phyloP scores from a whole-genome alignment of 2,329 filamentous ascomycete genomes.

The Fusarium brevicatenulatum region DNA sequence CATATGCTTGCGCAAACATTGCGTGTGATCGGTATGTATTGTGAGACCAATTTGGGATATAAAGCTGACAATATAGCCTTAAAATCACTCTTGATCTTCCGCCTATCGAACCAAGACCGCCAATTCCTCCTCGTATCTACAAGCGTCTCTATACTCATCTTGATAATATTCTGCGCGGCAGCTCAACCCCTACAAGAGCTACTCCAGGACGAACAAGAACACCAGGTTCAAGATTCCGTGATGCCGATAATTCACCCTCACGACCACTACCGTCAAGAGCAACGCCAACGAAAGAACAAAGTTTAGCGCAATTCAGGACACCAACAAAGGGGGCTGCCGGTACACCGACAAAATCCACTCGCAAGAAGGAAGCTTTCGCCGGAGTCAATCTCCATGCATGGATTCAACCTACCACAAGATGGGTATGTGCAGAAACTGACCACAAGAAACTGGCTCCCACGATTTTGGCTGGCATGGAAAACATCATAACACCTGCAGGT shows the following conservation, averaged over 20 bases:
- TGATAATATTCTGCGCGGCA: conserved; percentile 71
- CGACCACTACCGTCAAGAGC: conserved; percentile 52
- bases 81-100: conserved; percentile 82
- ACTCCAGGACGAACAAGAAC: conserved; percentile 46
- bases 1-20: conserved; percentile 86
- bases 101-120: conserved; percentile 77
- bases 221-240: conserved; percentile 48
- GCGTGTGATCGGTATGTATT: conserved; percentile 80
- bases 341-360: conserved; percentile 57
- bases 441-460: conserved; percentile 74
- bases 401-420: conserved; percentile 75
- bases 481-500: conserved; percentile 58
- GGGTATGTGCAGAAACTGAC: conserved; percentile 68
- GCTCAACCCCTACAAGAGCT: conserved; percentile 46
- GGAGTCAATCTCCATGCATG: conserved; percentile 65
- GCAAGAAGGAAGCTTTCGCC: conserved; percentile 41
- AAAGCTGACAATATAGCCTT: conserved; percentile 61
- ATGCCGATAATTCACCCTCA: conserved; percentile 40
- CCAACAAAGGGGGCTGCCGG: conserved; percentile 40
- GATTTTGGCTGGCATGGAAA: conserved; percentile 77
- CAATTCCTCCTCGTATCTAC: conserved; percentile 83
- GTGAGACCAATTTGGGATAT: too few species aligned
- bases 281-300: conserved; percentile 60
- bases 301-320: conserved; percentile 57
- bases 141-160: conserved; percentile 85